phyloP scores from a whole-genome alignment of 78 protist genomes.

The Dictyostelium discoideum region DNA sequence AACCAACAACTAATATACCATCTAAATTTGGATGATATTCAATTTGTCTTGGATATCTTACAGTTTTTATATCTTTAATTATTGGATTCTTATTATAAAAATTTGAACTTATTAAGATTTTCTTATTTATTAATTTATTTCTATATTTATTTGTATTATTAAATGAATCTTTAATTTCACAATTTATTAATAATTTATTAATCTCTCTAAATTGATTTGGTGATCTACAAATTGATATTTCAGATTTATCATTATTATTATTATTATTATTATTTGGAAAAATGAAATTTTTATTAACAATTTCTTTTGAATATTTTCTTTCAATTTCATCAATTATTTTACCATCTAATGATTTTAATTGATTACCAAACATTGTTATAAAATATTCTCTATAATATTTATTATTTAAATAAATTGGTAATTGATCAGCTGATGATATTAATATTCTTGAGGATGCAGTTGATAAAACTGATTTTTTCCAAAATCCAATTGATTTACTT shows the following conservation, averaged over 20 bases:
- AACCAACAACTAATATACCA: not conserved
- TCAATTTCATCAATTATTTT: not conserved
- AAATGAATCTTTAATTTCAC: not conserved
- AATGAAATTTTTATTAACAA: not conserved
- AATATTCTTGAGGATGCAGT: not conserved
- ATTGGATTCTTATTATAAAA: not conserved
- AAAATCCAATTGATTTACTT: not conserved
- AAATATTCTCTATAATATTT: not conserved
- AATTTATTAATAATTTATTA: not conserved
- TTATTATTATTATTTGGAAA: not conserved
- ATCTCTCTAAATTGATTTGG: not conserved
- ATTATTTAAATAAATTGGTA: conserved; percentile 5
- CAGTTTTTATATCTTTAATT: not conserved
- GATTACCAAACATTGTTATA: not conserved
- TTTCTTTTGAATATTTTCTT: not conserved
- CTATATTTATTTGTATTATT: not conserved
- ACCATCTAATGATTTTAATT: not conserved
- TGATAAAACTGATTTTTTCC: not conserved
- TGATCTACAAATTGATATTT: not conserved
- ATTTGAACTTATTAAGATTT: not conserved
- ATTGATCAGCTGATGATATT: not conserved
- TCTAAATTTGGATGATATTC: not conserved
- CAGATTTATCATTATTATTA: not conserved
- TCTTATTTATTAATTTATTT: not conserved
- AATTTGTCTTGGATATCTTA: not conserved